Evolutionary conservation across 78 protist species (phyloP).

Genomic region (Paulinella micropora): DNA sequence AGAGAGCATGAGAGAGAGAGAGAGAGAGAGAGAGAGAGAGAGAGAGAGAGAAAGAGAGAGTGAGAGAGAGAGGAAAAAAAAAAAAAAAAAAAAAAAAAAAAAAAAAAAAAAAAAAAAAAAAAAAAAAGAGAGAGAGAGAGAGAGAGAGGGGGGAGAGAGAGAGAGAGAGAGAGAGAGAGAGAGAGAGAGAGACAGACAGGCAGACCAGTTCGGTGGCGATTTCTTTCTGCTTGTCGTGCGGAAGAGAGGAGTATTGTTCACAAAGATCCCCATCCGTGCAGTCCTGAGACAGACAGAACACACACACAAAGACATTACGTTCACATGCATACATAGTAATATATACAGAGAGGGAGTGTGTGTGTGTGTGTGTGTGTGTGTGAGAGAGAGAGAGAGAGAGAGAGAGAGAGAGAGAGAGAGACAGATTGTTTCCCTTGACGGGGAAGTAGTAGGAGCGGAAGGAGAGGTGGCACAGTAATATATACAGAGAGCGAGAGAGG

Average conservation of each 20-base stretch:
- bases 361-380: too few species aligned
- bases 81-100: not conserved
- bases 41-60: not conserved
- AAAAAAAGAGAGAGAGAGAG: not conserved
- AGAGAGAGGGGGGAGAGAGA: not conserved
- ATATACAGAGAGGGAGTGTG: too few species aligned
- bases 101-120: not conserved
- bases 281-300: not conserved
- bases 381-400: not conserved
- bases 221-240: conserved; percentile 26
- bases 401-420: too few species aligned
- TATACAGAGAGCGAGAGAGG: too few species aligned
- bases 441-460: conserved; percentile 73
- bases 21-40: not conserved
- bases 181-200: not conserved
- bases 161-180: not conserved
- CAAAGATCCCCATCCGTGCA: conserved; percentile 79
- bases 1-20: too few species aligned
- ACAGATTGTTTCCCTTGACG: too few species aligned
- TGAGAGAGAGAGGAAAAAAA: not conserved
- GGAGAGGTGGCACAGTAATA: conserved; percentile 67
- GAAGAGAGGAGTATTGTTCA: conserved; percentile 54
- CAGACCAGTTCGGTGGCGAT: conserved; percentile 55
- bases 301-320: too few species aligned
- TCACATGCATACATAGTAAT: too few species aligned